Evolutionary conservation across 108 stramenopile genomes (phyloP), one percentile per base, ranked within the genome.

Genomic region (Cyclotella atomus): DNA sequence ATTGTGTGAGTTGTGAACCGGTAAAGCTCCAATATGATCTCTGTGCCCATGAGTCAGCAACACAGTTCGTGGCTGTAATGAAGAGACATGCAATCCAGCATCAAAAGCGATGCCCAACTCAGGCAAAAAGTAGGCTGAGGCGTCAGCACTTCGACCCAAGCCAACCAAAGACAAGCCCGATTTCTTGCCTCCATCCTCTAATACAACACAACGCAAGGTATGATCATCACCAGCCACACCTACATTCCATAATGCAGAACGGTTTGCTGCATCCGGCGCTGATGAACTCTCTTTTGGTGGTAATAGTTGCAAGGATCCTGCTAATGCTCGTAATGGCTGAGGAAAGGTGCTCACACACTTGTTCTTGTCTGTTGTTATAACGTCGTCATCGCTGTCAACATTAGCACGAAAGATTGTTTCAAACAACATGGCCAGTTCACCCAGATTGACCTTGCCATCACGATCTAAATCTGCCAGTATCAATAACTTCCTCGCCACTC

Each of bases 191-290:
- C 69, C 66, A 36, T 65, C 44, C 34, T 83, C 84, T 50, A 84
- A 28, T 0, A 73, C 35, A 15, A 87, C 83, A 43, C 69, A 60
- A 21, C 84, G 72, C 12, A 87, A 70, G 4, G 86, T 75, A 60
- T 87, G 84, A 60, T 87, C 86, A 65, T 87, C 86, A 12, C 86
- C 86, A 4, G 86, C 82, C 25, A 84, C 84, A 19, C 84, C 86
- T 16, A 85, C 68, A 59, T 85, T 78, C 80, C 81, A 87, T 20
- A 60, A 23, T 16, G 38, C 5, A 1, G 70, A 64, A 46, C 68
- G 44, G 5, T 64, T 46, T 28, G 86, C 81, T 23, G 86, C 84
- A 14, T 77, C 71, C 7, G 76, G 47, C 19, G 65, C 83, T 20
- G 43, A 38, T 1, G 77, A 54, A 12, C 77, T 61, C 38, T 85